Base-by-base conservation (phyloP, 345 rosid species). In the Atalantia buxifolia region DNA sequence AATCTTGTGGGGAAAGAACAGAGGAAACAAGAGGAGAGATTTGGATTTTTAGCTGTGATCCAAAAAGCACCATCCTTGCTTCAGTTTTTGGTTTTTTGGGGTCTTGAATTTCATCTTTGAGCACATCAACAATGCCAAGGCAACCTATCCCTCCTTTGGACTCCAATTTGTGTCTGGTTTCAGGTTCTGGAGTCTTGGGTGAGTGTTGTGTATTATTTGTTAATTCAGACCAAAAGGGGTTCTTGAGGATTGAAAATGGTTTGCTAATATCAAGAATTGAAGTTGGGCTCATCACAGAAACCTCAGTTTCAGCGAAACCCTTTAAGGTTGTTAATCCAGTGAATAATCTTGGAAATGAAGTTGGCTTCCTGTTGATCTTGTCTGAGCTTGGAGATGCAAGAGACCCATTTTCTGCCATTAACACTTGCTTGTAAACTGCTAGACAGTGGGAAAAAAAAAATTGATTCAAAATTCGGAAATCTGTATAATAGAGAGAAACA, bases 31-130 rank as follows among this genome's bases (percentile, higher is more conserved):
- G 69, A 61, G 89, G 67, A 72, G 98, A 91, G 82, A 93, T 87
- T 83, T 94, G 98, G 86, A 94, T 83, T 85, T 89, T 93, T 21
- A 92, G 85, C 72, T 88, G 93, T 13, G 98, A 95, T 35, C 98
- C 98, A 84, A 93, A 90, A 13, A 92, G 75, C 66, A 95, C 86
- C 72, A 78, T 84, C 1, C 90, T 83, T 80, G 85, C 86, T 31
- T 88, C 89, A 21, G 94, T 83, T 79, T 84, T 83, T 72, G 90
- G 79, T 22, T 84, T 77, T 2, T 75, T 80, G 65, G 87, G 71
- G 50, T 83, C 85, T 3, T 72, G 66, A 48, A 57, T 75, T 25
- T 88, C 90, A 57, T 87, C 86, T 31, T 76, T 36, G 67, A 92
- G 92, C 71, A 90, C 88, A 79, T 90, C 97, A 61, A 84, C 89